Evolutionary conservation across 2,329 filamentous ascomycete species (phyloP).

Genomic region (Coniella vitis): DNA sequence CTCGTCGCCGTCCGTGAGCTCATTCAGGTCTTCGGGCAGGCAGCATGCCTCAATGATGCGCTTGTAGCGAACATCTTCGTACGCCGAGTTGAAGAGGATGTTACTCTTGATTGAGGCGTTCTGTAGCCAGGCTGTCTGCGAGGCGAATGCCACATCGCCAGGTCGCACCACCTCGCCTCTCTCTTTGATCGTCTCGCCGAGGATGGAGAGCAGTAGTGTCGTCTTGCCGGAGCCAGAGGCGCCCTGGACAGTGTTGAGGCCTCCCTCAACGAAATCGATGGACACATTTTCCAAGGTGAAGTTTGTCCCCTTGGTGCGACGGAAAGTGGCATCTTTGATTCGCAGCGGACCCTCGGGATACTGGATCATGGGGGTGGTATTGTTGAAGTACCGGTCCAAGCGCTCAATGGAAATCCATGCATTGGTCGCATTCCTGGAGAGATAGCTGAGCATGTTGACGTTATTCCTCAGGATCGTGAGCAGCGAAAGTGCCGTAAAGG

Average conservation of each 20-base stretch:
- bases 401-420: slow-evolving; percentile 42
- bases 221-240: slow-evolving; percentile 52
- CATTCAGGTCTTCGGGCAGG: slow-evolving; percentile 41
- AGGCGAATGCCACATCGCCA: slow-evolving; percentile 48
- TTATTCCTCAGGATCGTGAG: slow-evolving; percentile 47
- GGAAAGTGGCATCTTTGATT: slow-evolving; percentile 40
- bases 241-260: slow-evolving; percentile 48
- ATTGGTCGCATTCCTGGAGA: slow-evolving; percentile 35
- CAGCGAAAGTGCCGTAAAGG: slow-evolving; percentile 50
- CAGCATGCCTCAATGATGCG: slow-evolving; percentile 50
- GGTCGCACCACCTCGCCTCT: slow-evolving; percentile 41
- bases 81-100: slow-evolving; percentile 45
- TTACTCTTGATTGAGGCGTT: slow-evolving; percentile 50
- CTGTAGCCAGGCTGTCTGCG: slow-evolving; percentile 52
- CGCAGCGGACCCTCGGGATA: slow-evolving; percentile 44
- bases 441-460: slow-evolving; percentile 41
- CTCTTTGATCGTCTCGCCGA: slow-evolving; percentile 48
- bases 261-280: slow-evolving; percentile 45
- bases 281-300: slow-evolving; percentile 43
- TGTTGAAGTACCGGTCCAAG: slow-evolving; percentile 48
- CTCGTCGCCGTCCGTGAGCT: slow-evolving; percentile 43
- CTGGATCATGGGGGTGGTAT: slow-evolving; percentile 38
- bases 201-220: slow-evolving; percentile 45
- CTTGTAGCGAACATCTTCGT: slow-evolving; percentile 47
- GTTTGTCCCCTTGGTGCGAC: slow-evolving; percentile 41